Evolutionary conservation across 139 green algal genomes (phyloP), one percentile per base, ranked within the genome.

Genomic region (Zygnema cylindricum): DNA sequence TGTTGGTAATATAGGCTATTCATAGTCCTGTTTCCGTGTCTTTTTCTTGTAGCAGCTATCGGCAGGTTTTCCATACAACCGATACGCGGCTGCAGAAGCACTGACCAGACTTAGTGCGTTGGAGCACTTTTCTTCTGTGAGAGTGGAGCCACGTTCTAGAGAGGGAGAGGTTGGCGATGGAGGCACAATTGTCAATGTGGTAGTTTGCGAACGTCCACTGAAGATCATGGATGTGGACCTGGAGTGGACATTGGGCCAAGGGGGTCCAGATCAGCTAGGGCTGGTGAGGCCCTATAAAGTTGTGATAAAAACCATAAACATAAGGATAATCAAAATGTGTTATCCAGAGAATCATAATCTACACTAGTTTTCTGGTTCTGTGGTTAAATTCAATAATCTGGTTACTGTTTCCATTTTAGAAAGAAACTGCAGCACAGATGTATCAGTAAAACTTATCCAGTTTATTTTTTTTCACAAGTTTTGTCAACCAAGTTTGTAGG

Each of bases 71-170:
- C 88, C 95, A 0, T 97, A 96, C 93, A 96, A 94, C 90, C 88
- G 93, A 21, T 92, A 95, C 32, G 95, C 96, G 71, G 95, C 88
- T 39, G 93, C 92, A 30, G 94, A 92, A 69, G 94, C 93, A 43
- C 93, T 97, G 82, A 91, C 94, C 36, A 94, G 96, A 93, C 93
- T 97, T 0, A 96, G 95, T 88, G 88, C 90, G 2, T 71, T 96
- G 73, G 90, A 95, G 82, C 89, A 96, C 1, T 97, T 96, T 81
- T 63, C 49, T 25, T 63, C 49, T 63, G 95, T 96, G 78, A 97
- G 96, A 82, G 93, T 97, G 2, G 93, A 96, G 93, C 76, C 88
- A 21, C 69, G 94, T 43, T 93, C 91, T 1, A 69, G 77, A 22
- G 93, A 93, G 16, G 91, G 94, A 71, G 86, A 94, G n/a, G 85